Evolutionary conservation across 108 stramenopile genomes (phyloP), one percentile per base, ranked within the genome.

Genomic region (Discostella stelligeroides): DNA sequence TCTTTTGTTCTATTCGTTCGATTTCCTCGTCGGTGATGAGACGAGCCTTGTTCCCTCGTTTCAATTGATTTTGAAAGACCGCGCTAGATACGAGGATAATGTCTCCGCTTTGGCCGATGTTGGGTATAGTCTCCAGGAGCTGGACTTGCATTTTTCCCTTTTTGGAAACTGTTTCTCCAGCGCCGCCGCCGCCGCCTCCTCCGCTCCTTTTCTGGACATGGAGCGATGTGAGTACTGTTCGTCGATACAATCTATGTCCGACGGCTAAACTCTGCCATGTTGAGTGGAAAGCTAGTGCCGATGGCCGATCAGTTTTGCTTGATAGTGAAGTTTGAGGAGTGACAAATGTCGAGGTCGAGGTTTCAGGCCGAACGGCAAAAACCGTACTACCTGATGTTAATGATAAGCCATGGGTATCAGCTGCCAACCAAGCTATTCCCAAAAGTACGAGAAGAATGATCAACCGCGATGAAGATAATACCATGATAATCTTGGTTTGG

Each of bases 61-160:
- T 81, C 18, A 93, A 77, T 41, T 89, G 86, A 57, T 93, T 93
- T 63, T 87, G 68, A 57, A 83, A 93, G 24, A 93, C 87, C 13
- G 89, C 83, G 9, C 89, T 86, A 14, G 85, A 83, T 12, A 93
- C 92, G 56, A 79, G 74, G 45, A 88, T 62, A 11, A 92, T 81
- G 43, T 90, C 86, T 1, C 89, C 92, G 4, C 80, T 73, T 63
- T 85, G 84, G 27, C 92, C 92, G 0, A 86, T 84, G 10, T 84
- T 81, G 6, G 86, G 81, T n/a, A 90, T 78, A 56, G 86, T 73
- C 46, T 85, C 70, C 13, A 89, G 61, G 2, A 93, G 58, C 42
- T 85, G 84, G 17, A 93, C 88, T 77, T 90, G 92, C 8, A 93
- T 70, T 60, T 89, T 90, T 4, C 70, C 66, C n/a, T 76, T 76